A percentile compares a stretch with the other conserved stretches of the same genome.
Conservation (phyloP, 1,139 yeast genomes). For the Pichia sp. region DNA sequence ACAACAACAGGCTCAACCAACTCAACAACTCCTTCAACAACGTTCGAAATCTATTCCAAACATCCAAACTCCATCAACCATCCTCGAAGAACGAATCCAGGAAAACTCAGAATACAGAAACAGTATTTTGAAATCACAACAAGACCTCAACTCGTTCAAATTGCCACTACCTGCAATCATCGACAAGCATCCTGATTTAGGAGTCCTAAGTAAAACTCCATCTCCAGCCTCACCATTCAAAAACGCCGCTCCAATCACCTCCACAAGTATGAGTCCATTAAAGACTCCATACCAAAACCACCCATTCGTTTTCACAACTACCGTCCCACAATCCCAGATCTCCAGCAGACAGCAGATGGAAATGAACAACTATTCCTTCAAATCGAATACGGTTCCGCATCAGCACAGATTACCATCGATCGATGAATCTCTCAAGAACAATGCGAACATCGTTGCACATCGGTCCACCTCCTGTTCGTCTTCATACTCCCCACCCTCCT, state of each 20-base stretch:
- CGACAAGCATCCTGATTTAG: constrained; percentile 13
- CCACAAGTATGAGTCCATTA: neutral
- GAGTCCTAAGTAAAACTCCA: neutral
- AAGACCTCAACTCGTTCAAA: constrained; percentile 13
- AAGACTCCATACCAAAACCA: neutral
- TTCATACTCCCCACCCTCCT: neutral
- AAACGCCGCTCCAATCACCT: neutral
- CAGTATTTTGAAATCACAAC: constrained; percentile 11
- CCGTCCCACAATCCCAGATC: neutral
- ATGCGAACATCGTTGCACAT: too few species aligned
- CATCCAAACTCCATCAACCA: constrained; percentile 5
- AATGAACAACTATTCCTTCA: neutral
- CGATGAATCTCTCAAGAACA: neutral
- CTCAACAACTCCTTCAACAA: too few species aligned
- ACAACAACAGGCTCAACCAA: too few species aligned
- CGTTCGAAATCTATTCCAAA: neutral
- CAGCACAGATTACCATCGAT: neutral
- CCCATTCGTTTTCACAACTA: neutral
- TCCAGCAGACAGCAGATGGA: too few species aligned
- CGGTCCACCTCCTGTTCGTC: neutral
- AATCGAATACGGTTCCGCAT: neutral
- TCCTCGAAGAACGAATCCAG: constrained; percentile 6
- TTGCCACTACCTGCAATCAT: constrained; percentile 23
- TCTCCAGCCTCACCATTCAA: constrained; percentile 1
- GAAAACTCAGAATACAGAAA: constrained; percentile 11